Evolutionary conservation across 169 alveolate species (phyloP), one percentile per base, ranked within the genome.

Genomic region (Eimeria zaria): DNA sequence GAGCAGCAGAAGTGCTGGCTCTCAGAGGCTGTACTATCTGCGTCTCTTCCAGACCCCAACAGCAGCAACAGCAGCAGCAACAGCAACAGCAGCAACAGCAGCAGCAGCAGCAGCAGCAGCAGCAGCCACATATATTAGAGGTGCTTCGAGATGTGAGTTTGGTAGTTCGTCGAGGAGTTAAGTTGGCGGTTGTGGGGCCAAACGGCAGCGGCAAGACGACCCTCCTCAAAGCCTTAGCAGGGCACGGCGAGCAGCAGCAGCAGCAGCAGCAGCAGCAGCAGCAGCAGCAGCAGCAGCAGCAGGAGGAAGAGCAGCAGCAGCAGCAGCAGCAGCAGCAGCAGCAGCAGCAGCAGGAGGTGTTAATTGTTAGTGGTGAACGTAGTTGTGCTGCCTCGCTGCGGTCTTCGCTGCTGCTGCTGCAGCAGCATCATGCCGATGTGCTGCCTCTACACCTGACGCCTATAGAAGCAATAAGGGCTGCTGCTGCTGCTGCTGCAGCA

Each of bases 131-230:
- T 44, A 30, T 27, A 30, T 36, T 36, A 27, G 83, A 87, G 71
- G 94, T 64, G 62, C 81, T 91, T 62, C 51, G 91, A 0, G 90
- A 73, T 24, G 92, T 89, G 22, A 55, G 73, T 24, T 41, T 95
- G 39, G 60, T 69, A 11, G 78, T 95, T 8, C 93, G 93, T 33
- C 53, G 81, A 55, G 94, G 96, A n/a, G 84, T 89, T 24, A 80
- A 91, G 60, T 83, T 96, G 8, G 95, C 96, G 22, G 41, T 96
- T 33, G 96, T 96, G 41, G 97, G 97, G 27, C 96, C 96, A 27
- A 96, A 96, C 64, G 95, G 97, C 33, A 62, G 96, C 24, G 97
- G 97, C 48, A 96, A 96, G 74, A 64, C 94, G 11, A 96, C 97
- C 22, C 97, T 96, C 27, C 95, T 96, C 55, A 91, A 89, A 60